These are phyloP conservation scores for Chaetoceros muelleri DNA, from an alignment of 108 stramenopile genomes.

Conservation along the genomic window DNA sequence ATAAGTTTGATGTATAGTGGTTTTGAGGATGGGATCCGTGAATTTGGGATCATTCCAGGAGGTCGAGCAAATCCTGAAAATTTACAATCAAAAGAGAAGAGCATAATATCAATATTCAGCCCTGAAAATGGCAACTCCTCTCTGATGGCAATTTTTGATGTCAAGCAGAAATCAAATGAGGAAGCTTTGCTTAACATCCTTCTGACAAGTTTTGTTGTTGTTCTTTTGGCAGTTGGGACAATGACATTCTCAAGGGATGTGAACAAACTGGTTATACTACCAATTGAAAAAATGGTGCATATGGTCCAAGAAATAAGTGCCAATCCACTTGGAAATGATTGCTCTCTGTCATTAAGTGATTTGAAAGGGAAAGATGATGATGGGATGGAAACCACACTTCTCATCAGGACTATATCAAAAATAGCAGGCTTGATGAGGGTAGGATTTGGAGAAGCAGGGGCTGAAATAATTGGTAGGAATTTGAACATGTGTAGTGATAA, in stretches of 20 bases:
- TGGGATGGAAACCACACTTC: constrained; percentile 59
- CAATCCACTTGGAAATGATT: constrained; percentile 39
- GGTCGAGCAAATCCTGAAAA: constrained; percentile 18
- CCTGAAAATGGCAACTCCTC: constrained; percentile 1
- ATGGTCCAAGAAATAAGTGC: constrained; percentile 41
- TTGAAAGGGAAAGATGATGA: constrained; percentile 25
- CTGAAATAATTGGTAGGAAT: constrained; percentile 70
- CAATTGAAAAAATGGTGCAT: constrained; percentile 66
- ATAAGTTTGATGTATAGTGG: constrained; percentile 27
- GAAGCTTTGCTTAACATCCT: constrained; percentile 33
- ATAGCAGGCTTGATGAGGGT: constrained; percentile 71
- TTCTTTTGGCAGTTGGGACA: constrained; percentile 40
- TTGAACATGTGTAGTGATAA: constrained; percentile 17
- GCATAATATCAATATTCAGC: constrained; percentile 12
- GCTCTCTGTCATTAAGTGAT: constrained; percentile 9
- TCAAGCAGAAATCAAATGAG: constrained; percentile 12
- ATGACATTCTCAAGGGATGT: constrained; percentile 50
- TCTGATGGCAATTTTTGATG: constrained; percentile 31
- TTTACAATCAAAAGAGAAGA: constrained; percentile 14
- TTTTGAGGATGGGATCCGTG: constrained; percentile 16
- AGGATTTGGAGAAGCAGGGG: constrained; percentile 79
- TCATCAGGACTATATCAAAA: constrained; percentile 64
- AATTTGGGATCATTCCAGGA: constrained; percentile 11
- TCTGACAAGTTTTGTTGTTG: constrained; percentile 47
- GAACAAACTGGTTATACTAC: constrained; percentile 54